Evolutionary conservation across 2,329 filamentous ascomycete species (phyloP).

Genomic region (Curvularia hawaiiensis): DNA sequence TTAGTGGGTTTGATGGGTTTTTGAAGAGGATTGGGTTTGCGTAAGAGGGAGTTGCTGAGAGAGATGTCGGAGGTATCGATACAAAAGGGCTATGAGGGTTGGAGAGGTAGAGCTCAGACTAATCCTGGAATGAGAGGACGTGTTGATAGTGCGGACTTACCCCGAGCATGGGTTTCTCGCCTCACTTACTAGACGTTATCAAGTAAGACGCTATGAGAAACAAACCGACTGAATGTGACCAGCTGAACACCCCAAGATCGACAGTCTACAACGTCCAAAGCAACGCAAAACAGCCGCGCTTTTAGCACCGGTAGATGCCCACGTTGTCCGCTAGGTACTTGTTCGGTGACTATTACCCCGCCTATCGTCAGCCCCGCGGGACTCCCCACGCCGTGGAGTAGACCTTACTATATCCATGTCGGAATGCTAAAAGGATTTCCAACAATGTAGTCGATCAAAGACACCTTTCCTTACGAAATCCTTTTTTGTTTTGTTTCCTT

Average conservation of each 20-base stretch:
- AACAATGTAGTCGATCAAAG: not conserved
- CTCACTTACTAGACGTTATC: not conserved
- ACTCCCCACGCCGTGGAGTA: not conserved
- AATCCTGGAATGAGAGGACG: not conserved
- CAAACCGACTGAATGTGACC: no score
- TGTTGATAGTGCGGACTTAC: not conserved
- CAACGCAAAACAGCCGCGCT: not conserved
- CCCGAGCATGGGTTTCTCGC: not conserved
- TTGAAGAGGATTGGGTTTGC: not conserved
- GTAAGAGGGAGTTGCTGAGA: not conserved
- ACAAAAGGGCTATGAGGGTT: no score
- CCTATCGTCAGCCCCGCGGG: constrained; percentile 1
- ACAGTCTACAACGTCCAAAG: not conserved
- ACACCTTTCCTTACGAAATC: not conserved
- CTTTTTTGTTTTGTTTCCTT: not conserved
- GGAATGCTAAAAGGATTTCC: not conserved
- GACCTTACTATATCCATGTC: not conserved
- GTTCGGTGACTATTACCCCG: constrained; percentile 11
- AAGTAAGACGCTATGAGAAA: not conserved
- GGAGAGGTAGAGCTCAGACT: not conserved
- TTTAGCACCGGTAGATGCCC: constrained; percentile 14
- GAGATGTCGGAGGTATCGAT: no score
- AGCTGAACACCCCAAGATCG: not conserved
- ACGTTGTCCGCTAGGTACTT: not conserved
- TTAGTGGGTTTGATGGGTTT: not conserved